These are phyloP conservation scores for Botrytis squamosa DNA, from an alignment of 2,329 filamentous ascomycete species.

Conservation along the genomic window DNA sequence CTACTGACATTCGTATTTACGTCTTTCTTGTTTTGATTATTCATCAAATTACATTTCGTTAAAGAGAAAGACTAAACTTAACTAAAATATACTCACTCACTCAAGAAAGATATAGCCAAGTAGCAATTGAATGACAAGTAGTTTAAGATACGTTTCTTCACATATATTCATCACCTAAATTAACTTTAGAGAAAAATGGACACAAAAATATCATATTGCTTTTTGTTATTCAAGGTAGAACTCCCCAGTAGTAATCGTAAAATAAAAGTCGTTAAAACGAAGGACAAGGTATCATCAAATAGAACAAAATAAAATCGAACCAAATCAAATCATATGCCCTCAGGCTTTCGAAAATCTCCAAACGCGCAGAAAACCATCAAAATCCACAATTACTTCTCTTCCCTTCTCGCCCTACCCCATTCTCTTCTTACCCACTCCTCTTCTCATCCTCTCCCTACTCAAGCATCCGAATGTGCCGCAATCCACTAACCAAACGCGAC, in stretches of 20 bases:
- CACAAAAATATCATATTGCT: not conserved
- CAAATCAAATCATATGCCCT: not conserved
- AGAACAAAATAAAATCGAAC: not conserved
- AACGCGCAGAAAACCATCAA: not conserved
- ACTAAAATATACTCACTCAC: not conserved
- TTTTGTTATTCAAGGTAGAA: not conserved
- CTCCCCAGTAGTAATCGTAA: too few relatives aligned
- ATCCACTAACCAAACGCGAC: constrained; percentile 39
- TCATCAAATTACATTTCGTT: not conserved
- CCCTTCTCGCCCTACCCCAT: not conserved
- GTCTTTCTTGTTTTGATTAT: not conserved
- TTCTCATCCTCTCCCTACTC: not conserved
- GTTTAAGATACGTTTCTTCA: too few relatives aligned
- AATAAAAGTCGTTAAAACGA: not conserved
- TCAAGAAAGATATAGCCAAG: not conserved
- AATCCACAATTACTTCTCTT: not conserved
- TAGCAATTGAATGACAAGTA: not conserved
- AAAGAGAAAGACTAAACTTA: not conserved
- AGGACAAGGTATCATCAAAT: constrained; percentile 8
- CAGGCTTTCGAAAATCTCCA: not conserved
- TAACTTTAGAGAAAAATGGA: not conserved
- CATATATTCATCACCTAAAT: not conserved
- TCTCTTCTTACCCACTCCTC: too few relatives aligned
- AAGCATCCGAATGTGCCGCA: constrained; percentile 11
- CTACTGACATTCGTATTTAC: accelerated